Evolutionary conservation across 1,284 basidiomycete species (phyloP), one percentile per base, ranked within the genome.

Genomic region (Rhodotorula mucilaginosa): DNA sequence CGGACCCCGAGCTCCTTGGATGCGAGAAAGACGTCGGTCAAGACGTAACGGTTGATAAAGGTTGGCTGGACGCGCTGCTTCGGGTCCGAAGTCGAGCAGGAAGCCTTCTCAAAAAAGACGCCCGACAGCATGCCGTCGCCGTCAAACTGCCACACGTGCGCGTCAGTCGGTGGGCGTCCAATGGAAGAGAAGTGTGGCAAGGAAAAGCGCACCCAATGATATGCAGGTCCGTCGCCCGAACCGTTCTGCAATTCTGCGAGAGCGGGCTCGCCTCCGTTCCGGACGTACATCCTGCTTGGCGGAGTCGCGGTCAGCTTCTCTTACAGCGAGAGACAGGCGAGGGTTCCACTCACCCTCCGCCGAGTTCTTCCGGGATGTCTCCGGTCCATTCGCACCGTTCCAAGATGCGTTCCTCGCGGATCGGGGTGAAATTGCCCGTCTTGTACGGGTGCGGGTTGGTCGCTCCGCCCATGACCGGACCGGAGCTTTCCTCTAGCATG

Each of bases 81-180:
- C 6, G 44, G 12, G 58, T 18, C 39, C 8, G 39, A 2, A 7
- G 52, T 3, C 74, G n/a, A 48, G 46, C 23, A 70, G 70, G 18
- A 51, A 1, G 72, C 73, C 39, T 67, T 62, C 1, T 79, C 77
- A 72, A 85, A 85, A 64, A 80, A 80, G 19, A 85, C 84, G 19
- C 84, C 84, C 61, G 81, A 80, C 0, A 85, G 79, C 84, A 85
- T 85, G 26, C 84, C 82, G 76, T 83, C 82, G 7, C 82, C 82
- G 69, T 83, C 82, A 61, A 82, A 77, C 76, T 77, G 70, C 1
- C 10, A 29, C 18, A 5, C 2, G 79, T 74, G 78, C 80, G 73
- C 74, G 51, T 15, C 8, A 47, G 54, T 58, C 47, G 52, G 34
- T 44, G 12, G 19, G 61, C 66, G 64, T 26, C 79, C 72, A 0